A percentile compares a stretch with the other conserved stretches of the same genome.
These are phyloP conservation scores for Chrysoporthe austroafricana DNA, from an alignment of 2,329 filamentous ascomycete genomes.

Conservation along the genomic window DNA sequence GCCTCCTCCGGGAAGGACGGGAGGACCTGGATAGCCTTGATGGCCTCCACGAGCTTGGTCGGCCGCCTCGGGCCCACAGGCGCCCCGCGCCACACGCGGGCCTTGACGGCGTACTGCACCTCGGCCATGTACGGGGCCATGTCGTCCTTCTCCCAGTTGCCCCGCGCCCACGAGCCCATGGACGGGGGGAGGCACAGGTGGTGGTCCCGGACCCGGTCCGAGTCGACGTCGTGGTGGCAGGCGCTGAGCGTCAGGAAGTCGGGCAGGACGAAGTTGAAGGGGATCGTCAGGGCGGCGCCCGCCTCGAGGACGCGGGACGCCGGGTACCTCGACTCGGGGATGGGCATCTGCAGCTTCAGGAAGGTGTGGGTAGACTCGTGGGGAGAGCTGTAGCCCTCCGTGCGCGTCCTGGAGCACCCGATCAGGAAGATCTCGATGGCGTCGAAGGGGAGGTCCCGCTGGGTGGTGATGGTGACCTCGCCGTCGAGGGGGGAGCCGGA, in stretches of 20 bases:
- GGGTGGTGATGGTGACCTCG: constrained; percentile 50
- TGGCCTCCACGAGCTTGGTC: constrained; percentile 45
- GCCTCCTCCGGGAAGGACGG: constrained; percentile 54
- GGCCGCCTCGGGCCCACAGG: constrained; percentile 23
- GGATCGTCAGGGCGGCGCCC: constrained; percentile 53
- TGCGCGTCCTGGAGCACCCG: constrained; percentile 53
- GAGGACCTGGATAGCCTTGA: constrained; percentile 55
- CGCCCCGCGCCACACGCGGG: constrained; percentile 44
- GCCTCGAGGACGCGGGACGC: constrained; percentile 51
- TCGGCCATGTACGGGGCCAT: constrained; percentile 58
- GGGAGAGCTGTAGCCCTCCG: constrained; percentile 56
- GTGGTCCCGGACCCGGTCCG: constrained; percentile 51
- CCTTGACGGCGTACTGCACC: constrained; percentile 57
- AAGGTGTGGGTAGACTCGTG: constrained; percentile 56
- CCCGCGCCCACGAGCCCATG: constrained; percentile 39
- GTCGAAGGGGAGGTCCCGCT: constrained; percentile 54
- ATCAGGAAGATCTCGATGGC: constrained; percentile 57
- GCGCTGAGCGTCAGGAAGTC: constrained; percentile 59
- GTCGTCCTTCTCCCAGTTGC: constrained; percentile 58
- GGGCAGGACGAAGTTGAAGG: constrained; percentile 65
- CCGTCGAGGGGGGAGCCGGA: constrained; percentile 57
- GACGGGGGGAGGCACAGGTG: constrained; percentile 59
- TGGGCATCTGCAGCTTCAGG: constrained; percentile 60
- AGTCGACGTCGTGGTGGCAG: constrained; percentile 54
- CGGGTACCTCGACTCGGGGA: constrained; percentile 52